Percentiles rank a stretch among this genome's conserved stretches.
Evolutionary conservation across 768 basidiomycete species (phyloP).

Genomic region (Xerocomellus chrysenteron): DNA sequence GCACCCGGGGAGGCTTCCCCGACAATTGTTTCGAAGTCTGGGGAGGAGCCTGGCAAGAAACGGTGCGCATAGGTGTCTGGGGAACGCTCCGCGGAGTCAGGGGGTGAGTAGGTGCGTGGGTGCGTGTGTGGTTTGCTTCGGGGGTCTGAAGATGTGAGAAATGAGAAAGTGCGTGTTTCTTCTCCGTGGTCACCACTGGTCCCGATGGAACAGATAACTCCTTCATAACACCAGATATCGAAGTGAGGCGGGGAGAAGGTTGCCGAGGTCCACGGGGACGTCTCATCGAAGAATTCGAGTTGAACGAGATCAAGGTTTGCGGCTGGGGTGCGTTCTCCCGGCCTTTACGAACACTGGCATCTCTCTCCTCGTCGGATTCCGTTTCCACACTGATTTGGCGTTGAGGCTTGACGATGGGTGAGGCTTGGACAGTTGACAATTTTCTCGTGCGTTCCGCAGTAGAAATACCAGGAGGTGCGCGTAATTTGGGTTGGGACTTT

Average conservation of each 20-base stretch:
- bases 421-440: constrained; percentile 32
- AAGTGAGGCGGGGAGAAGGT: constrained; percentile 16
- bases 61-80: constrained; percentile 5
- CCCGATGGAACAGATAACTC: constrained; percentile 1
- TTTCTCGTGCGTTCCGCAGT: constrained; percentile 19
- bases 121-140: constrained; percentile 14
- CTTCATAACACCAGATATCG: not conserved
- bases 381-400: constrained; percentile 12
- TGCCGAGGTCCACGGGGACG: constrained; percentile 24
- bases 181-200: not conserved
- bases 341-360: not conserved
- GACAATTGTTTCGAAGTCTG: constrained; percentile 23
- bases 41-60: constrained; percentile 27
- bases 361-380: not conserved
- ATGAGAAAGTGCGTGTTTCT: constrained; percentile 5
- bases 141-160: not conserved
- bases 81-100: not conserved
- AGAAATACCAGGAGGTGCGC: constrained; percentile 3
- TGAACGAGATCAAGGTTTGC: constrained; percentile 19
- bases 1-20: constrained; percentile 27
- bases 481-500: constrained; percentile 37
- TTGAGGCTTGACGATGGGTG: constrained; percentile 21
- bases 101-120: not conserved
- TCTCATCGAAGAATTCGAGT: constrained; percentile 25
- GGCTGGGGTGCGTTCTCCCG: not conserved